A percentile compares a stretch with the other conserved stretches of the same genome.
Evolutionary conservation across 2,329 filamentous ascomycete genomes (phyloP).

Genomic region (Fusarium pseudoanthophilum): DNA sequence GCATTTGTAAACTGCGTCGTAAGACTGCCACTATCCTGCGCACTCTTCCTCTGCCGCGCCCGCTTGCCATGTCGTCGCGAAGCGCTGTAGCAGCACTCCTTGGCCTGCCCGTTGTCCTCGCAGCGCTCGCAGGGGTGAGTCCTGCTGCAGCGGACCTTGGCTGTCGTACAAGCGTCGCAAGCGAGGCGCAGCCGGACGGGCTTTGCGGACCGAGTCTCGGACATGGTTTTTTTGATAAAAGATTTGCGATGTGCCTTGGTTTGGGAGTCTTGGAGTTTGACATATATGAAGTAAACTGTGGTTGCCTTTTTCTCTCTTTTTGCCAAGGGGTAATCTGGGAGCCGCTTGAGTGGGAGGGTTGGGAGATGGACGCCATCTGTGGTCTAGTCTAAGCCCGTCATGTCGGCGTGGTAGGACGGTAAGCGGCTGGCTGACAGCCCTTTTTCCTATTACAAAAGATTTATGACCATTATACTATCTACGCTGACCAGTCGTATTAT

Average conservation of each 20-base stretch:
- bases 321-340: background rate
- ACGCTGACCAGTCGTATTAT: background rate
- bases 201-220: constrained; percentile 15
- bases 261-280: background rate
- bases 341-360: constrained; percentile 4
- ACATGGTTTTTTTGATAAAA: background rate
- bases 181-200: constrained; percentile 28
- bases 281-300: constrained; percentile 12
- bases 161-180: constrained; percentile 33
- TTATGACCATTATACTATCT: background rate
- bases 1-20: background rate
- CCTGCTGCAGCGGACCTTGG: constrained; percentile 33
- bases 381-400: constrained; percentile 17
- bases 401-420: constrained; percentile 23
- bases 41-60: constrained; percentile 16
- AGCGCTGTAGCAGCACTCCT: constrained; percentile 25
- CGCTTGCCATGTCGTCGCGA: constrained; percentile 23
- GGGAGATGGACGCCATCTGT: constrained; percentile 1
- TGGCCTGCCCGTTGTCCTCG: constrained; percentile 20
- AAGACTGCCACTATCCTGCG: background rate
- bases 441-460: background rate
- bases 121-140: constrained; percentile 34
- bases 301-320: background rate
- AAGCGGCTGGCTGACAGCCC: constrained; percentile 9
- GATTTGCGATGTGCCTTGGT: background rate